These are phyloP conservation scores for Penicillium glabrum DNA, from an alignment of 2,329 filamentous ascomycete species.

Conservation along the genomic window DNA sequence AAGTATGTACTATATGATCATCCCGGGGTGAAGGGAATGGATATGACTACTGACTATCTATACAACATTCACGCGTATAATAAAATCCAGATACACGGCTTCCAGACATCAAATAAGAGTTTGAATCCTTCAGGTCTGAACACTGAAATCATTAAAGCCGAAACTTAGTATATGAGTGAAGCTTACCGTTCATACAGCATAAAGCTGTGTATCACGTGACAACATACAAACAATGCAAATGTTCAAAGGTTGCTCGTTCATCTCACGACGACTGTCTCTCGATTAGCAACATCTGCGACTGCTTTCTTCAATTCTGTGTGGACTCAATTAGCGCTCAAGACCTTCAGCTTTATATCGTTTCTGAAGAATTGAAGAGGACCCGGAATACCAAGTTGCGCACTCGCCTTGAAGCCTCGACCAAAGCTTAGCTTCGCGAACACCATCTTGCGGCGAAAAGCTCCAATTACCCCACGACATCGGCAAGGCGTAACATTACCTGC, in stretches of 20 bases:
- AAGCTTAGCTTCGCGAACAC: background rate
- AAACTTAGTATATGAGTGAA: background rate
- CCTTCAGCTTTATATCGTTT: background rate
- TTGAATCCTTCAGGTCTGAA: too few species aligned
- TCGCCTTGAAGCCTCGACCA: background rate
- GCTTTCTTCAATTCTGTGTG: background rate
- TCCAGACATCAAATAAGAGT: too few species aligned
- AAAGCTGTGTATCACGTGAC: slow-evolving; percentile 16
- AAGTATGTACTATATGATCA: too few species aligned
- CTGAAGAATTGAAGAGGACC: background rate
- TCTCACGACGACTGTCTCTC: background rate
- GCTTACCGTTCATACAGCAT: background rate
- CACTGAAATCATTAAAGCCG: background rate
- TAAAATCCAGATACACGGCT: too few species aligned
- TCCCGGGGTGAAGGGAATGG: too few species aligned
- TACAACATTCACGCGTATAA: too few species aligned
- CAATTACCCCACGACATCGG: background rate
- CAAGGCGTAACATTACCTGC: background rate
- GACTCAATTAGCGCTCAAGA: background rate
- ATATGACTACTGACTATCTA: too few species aligned
- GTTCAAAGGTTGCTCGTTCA: slow-evolving; percentile 4
- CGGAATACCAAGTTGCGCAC: background rate
- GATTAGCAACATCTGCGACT: background rate
- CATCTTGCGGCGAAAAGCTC: background rate
- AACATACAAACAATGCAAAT: slow-evolving; percentile 13